These are phyloP conservation scores for Lipomyces starkeyi DNA, from an alignment of 805 yeast species.

Conservation along the genomic window DNA sequence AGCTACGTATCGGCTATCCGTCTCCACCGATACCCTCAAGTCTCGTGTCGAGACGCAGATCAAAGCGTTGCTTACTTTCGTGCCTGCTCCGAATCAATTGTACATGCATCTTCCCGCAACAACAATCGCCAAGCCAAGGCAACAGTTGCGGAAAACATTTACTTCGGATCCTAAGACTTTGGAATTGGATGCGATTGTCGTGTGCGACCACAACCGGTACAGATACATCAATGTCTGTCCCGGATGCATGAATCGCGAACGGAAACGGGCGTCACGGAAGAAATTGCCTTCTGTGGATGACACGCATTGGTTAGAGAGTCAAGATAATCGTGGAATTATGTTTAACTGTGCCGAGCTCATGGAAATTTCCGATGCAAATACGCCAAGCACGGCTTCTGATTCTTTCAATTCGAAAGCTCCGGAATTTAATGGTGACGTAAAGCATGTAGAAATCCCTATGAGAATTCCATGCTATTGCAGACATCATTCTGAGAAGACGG, in stretches of 20 bases:
- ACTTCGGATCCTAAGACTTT: conserved; percentile 42
- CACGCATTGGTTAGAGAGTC: conserved; percentile 77
- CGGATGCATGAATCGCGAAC: conserved; percentile 90
- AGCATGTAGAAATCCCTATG: conserved; percentile 59
- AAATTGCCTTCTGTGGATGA: conserved; percentile 79
- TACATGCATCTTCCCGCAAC: conserved; percentile 84
- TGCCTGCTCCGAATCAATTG: conserved; percentile 78
- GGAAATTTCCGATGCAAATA: conserved; percentile 58
- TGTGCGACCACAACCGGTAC: conserved; percentile 54
- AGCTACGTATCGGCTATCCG: conserved; percentile 36
- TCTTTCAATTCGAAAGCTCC: background rate
- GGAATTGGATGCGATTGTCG: conserved; percentile 76
- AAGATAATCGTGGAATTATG: conserved; percentile 80
- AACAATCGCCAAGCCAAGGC: conserved; percentile 83
- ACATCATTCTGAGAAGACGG: conserved; percentile 88
- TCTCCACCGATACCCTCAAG: conserved; percentile 72
- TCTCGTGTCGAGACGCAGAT: conserved; percentile 97
- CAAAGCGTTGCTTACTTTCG: conserved; percentile 68
- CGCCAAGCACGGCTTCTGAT: conserved; percentile 27
- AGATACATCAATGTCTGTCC: conserved; percentile 78
- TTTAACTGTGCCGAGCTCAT: conserved; percentile 91
- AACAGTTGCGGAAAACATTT: conserved; percentile 58
- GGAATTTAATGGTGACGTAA: conserved; percentile 40
- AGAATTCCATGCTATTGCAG: conserved; percentile 95
- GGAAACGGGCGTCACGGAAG: conserved; percentile 90